Evolutionary conservation across 78 protist species (phyloP).

Genomic region (Isochrysis galbana): DNA sequence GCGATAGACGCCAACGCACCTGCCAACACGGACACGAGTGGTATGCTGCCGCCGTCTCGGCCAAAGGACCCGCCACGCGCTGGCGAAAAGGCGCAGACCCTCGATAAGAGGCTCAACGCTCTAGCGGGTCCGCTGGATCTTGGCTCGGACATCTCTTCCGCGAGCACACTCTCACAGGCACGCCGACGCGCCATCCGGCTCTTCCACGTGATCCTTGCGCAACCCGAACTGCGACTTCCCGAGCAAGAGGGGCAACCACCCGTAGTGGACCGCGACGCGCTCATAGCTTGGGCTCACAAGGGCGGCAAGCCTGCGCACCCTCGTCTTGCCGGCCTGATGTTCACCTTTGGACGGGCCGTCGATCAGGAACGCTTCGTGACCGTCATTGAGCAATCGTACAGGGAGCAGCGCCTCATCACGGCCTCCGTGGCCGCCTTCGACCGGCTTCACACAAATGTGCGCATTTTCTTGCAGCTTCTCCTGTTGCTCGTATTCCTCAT

Average conservation of each 20-base stretch:
- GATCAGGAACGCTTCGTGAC: background rate
- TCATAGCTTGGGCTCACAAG: background rate
- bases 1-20: no score
- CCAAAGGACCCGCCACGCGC: no score
- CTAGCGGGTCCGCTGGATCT: background rate
- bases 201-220: background rate
- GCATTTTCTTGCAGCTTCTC: no score
- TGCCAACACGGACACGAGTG: no score
- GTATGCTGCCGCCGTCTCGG: no score
- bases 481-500: background rate
- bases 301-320: background rate
- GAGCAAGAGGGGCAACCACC: no score
- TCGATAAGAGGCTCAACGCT: background rate
- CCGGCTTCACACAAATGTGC: background rate
- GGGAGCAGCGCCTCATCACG: background rate
- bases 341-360: background rate
- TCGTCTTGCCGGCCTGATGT: background rate
- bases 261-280: background rate
- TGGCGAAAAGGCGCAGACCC: no score
- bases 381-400: background rate
- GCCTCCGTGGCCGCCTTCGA: conserved; percentile 1
- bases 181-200: background rate
- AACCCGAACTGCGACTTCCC: no score
- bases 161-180: background rate
- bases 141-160: background rate